phyloP scores from a whole-genome alignment of 2,329 filamentous ascomycete species.

The Penicillium sp. region DNA sequence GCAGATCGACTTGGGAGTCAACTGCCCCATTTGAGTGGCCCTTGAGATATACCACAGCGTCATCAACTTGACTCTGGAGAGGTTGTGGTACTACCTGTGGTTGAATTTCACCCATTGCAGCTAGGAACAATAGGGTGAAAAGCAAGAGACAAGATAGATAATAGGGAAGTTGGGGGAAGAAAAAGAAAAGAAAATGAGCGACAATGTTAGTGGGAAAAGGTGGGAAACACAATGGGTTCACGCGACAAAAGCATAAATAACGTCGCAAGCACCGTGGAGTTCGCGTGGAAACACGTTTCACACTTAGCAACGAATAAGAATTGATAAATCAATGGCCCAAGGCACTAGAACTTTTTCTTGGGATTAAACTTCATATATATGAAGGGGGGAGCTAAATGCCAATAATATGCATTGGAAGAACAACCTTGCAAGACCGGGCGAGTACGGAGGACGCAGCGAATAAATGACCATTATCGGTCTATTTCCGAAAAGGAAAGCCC shows the following conservation, averaged over 20 bases:
- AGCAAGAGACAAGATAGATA: not conserved
- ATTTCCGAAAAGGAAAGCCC: not conserved
- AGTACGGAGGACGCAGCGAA: not conserved
- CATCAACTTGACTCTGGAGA: constrained; percentile 10
- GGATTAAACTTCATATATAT: not conserved
- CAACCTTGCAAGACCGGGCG: not conserved
- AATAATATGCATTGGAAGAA: not conserved
- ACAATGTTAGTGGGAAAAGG: not conserved
- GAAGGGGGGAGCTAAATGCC: not conserved
- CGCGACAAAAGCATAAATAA: not conserved
- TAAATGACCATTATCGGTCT: not conserved
- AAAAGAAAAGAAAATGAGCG: not conserved
- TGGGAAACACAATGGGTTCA: not conserved
- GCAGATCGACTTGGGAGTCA: constrained; percentile 12
- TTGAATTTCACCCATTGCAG: constrained; percentile 13
- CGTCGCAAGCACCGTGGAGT: not conserved
- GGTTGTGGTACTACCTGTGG: constrained; percentile 1
- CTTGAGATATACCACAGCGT: constrained; percentile 19
- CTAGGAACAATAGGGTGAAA: not conserved
- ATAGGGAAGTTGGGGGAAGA: not conserved
- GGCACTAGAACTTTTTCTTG: not conserved
- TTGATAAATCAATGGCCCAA: not conserved
- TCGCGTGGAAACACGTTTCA: not conserved
- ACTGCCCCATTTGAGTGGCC: constrained; percentile 6
- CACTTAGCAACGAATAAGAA: not conserved